Percentiles rank a stretch among this genome's conserved stretches.
These are phyloP conservation scores for Lachancea dasiensis DNA, from an alignment of 805 yeast species.

Conservation along the genomic window DNA sequence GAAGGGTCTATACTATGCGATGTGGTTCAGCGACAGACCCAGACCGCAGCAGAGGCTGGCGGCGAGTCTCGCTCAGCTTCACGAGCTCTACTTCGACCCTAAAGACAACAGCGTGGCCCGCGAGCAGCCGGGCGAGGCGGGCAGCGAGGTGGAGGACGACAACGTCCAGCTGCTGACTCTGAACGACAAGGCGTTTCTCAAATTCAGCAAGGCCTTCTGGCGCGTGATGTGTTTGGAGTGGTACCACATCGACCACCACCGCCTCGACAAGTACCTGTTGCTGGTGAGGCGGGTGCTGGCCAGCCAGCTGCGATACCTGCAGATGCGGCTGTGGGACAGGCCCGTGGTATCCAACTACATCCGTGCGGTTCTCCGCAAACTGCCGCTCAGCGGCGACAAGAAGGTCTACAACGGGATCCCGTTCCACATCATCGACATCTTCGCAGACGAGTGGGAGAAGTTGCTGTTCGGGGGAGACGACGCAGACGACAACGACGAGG, in stretches of 20 bases:
- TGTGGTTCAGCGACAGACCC: constrained; percentile 97
- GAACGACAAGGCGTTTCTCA: constrained; percentile 36
- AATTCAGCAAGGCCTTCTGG: constrained; percentile 77
- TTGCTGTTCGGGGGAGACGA: constrained; percentile 47
- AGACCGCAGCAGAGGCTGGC: constrained; percentile 86
- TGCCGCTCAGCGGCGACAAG: constrained; percentile 52
- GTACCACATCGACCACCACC: constrained; percentile 72
- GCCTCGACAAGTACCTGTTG: constrained; percentile 82
- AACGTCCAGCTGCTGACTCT: constrained; percentile 9
- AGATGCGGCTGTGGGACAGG: constrained; percentile 48
- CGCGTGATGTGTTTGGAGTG: constrained; percentile 70
- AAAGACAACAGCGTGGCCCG: constrained; percentile 23
- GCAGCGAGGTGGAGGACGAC: constrained; percentile 2
- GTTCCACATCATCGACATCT: constrained; percentile 78
- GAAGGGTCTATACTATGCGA: constrained; percentile 91
- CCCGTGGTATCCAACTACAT: constrained; percentile 42
- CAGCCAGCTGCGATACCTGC: constrained; percentile 55
- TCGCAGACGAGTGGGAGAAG: constrained; percentile 75
- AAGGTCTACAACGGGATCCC: constrained; percentile 70
- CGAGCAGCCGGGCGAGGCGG: not conserved
- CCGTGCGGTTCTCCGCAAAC: constrained; percentile 36
- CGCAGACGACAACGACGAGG: constrained; percentile 42
- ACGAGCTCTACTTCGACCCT: constrained; percentile 22
- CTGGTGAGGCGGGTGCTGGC: constrained; percentile 71
- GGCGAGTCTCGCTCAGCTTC: constrained; percentile 54